Base-by-base conservation (phyloP, 352 stramenopile genomes). In the Globisporangium orthogonon region DNA sequence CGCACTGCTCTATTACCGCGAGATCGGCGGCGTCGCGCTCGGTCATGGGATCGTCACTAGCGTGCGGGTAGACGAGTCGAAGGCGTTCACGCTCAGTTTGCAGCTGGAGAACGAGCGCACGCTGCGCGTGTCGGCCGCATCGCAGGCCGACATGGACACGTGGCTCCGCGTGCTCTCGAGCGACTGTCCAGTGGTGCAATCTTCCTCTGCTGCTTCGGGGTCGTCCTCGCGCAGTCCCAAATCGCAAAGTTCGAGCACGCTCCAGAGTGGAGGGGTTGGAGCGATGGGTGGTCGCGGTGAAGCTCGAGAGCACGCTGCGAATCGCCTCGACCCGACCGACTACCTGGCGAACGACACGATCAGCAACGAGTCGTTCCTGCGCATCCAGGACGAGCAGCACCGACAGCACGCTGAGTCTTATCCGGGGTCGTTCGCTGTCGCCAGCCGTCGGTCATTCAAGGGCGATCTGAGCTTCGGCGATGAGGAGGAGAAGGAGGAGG, bases 321-420 rank as follows among this genome's bases (percentile, higher is more conserved):
- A 69, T 46, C 75, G 76, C 14, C 74, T 87, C 18, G 60, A 84
- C 28, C 67, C 76, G 41, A 68, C 54, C 31, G 78, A 91, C 52
- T 89, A 91, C 65, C 56, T 91, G 1, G 46, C 61, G 31, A 87
- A 89, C 52, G 78, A 91, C 33, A 76, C 72, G n/a, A 81, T 91
- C 64, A 81, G 69, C 40, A 86, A 91, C 65, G 78, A 91, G 35
- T 86, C 78, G 23, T 79, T 87, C 46, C 61, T 88, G 52, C 76
- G 81, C 17, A 62, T 58, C 45, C 46, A 73, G 54, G 67, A 68
- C 31, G 56, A 68, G 13, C 67, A 83, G 54, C 29, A 41, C 41
- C 7, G 40, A 28, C 23, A 33, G 28, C 10, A 73, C 66, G 13
- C 35, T 4, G 50, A 55, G n/a, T 54, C 79, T 2, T 29, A 70